Evolutionary conservation across 169 alveolate genomes (phyloP), one percentile per base, ranked within the genome.

Genomic region (Plasmodium malariae): DNA sequence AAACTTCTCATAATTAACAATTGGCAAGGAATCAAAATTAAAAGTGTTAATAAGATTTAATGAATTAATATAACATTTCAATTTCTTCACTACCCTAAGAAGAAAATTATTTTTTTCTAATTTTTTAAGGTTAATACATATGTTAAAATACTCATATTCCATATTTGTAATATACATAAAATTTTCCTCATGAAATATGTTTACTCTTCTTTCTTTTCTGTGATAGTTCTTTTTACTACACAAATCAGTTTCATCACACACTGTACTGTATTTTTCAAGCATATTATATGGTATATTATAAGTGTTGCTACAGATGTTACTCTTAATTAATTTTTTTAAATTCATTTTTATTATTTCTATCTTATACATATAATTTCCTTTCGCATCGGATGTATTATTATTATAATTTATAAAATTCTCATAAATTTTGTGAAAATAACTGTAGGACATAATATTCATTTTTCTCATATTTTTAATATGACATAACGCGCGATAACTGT

Each of bases 281-380:
- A 67, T 43, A 36, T 83, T 83, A 1, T 83, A 28, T 34, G 80
- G n/a, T 19, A 55, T 67, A 43, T 67, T 62, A 48, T 43, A 40
- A 7, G 51, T 24, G 1, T 62, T 45, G 6, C 17, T 30, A 34
- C 59, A 78, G 5, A 28, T 45, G 60, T 65, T 78, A 43, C 80
- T 65, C 12, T 55, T 78, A 37, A 78, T 62, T 49, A 78, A 62
- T 21, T 78, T 78, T 36, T 65, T 78, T 40, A 78, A 78, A 78
- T 78, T 78, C 83, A 83, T 54, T 37, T 83, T 83, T 67, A 78
- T 67, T 24, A 83, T 83, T 49, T 67, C 91, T 43, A 83, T 65
- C 37, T 67, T 67, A 34, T 51, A 83, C 62, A 83, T 67, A 43
- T 67, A 54, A 37, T 45, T 65, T 28, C 55, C 34, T 19, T 43